Conservation (phyloP, 2,329 filamentous ascomycete species). For the Fragosphaeria purpurea region DNA sequence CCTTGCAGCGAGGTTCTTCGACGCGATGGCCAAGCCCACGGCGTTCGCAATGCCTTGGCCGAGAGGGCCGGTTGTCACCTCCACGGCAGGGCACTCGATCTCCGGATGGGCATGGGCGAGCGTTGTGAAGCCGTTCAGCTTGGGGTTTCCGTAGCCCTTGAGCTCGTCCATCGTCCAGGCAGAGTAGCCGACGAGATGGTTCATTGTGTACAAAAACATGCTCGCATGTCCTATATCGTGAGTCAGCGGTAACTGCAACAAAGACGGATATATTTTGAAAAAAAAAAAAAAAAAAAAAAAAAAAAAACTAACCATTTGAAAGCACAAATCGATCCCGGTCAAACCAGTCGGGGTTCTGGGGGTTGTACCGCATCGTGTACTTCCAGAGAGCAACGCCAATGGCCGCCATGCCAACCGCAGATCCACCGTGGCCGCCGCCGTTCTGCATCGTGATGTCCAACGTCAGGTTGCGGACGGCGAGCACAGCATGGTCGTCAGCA, state of each 20-base stretch:
- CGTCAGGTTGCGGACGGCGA: constrained; percentile 11
- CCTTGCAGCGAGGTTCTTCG: constrained; percentile 42
- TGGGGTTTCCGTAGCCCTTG: constrained; percentile 33
- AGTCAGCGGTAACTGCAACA: too few species aligned
- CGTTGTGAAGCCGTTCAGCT: constrained; percentile 28
- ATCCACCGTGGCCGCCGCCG: constrained; percentile 4
- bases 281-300: too few species aligned
- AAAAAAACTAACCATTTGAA: constrained; percentile 34
- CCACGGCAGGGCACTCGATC: constrained; percentile 46
- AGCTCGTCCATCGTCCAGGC: constrained; percentile 46
- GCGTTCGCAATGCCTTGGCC: constrained; percentile 50
- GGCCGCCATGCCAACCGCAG: constrained; percentile 50
- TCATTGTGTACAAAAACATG: constrained; percentile 42
- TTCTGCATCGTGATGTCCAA: constrained; percentile 11
- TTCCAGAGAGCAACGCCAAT: constrained; percentile 52
- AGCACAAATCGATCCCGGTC: constrained; percentile 53
- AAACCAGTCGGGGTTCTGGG: constrained; percentile 44
- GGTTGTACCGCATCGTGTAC: constrained; percentile 51
- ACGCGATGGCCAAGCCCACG: constrained; percentile 47
- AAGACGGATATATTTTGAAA: constrained; percentile 38
- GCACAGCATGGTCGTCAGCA: constrained; percentile 2
- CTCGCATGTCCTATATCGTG: constrained; percentile 30
- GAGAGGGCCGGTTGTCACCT: constrained; percentile 49
- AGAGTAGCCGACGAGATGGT: constrained; percentile 43
- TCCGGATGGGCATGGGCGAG: constrained; percentile 46